phyloP scores from a whole-genome alignment of 768 basidiomycete species.

The Russula vinacea region DNA sequence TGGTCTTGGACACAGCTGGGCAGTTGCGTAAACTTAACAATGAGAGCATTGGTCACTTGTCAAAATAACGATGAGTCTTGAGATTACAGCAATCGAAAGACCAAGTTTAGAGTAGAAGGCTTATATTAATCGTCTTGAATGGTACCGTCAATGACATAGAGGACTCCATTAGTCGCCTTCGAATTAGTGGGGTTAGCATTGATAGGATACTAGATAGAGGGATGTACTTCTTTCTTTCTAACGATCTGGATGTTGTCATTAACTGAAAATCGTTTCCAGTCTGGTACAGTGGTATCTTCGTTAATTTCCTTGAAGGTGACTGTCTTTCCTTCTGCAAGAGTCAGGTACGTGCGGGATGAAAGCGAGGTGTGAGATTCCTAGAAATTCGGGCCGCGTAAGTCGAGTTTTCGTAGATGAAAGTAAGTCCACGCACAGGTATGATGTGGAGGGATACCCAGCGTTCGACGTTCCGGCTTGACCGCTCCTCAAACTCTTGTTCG shows the following conservation, averaged over 20 bases:
- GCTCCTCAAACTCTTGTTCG: slow-evolving; percentile 61
- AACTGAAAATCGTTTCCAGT: slow-evolving; percentile 60
- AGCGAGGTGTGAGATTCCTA: slow-evolving; percentile 52
- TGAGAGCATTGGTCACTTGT: background rate
- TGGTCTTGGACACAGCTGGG: background rate
- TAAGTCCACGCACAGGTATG: slow-evolving; percentile 58
- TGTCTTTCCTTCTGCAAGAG: slow-evolving; percentile 56
- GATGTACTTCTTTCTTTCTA: slow-evolving; percentile 57
- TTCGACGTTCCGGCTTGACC: slow-evolving; percentile 64
- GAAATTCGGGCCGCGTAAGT: background rate
- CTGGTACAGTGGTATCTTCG: slow-evolving; percentile 40
- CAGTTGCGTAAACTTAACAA: background rate
- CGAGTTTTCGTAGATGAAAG: background rate
- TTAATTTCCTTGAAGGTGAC: slow-evolving; percentile 50
- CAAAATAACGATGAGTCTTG: background rate
- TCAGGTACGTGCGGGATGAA: slow-evolving; percentile 48
- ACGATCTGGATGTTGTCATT: slow-evolving; percentile 56
- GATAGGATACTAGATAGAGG: background rate
- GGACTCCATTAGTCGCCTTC: slow-evolving; percentile 53
- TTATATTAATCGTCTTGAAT: slow-evolving; percentile 36
- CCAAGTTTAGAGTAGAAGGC: background rate
- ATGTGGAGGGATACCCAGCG: slow-evolving; percentile 82
- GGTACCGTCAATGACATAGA: slow-evolving; percentile 58
- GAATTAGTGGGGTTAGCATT: slow-evolving; percentile 11
- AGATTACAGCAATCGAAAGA: background rate